These are phyloP conservation scores for Bullera alba DNA, from an alignment of 768 basidiomycete genomes.

Conservation along the genomic window DNA sequence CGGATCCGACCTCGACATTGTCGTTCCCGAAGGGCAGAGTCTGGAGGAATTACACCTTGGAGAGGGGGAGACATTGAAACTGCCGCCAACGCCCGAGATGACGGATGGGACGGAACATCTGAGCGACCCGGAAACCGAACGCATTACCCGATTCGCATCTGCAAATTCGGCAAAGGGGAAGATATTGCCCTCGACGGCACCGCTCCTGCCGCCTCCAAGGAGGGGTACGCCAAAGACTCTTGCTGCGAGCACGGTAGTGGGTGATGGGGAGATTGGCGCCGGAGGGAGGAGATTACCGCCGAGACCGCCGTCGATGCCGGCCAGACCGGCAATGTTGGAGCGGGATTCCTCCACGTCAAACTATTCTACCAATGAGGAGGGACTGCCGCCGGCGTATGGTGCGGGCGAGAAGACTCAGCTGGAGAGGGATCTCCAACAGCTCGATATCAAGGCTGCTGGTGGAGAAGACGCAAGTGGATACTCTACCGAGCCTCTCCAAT, in stretches of 20 bases:
- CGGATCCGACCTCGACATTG: constrained; percentile 28
- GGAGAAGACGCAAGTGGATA: constrained; percentile 1
- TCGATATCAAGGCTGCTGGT: background rate
- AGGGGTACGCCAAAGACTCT: background rate
- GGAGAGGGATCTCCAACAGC: background rate
- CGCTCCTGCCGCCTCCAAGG: background rate
- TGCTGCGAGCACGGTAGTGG: too few species aligned
- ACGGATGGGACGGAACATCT: constrained; percentile 27
- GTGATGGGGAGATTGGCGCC: too few species aligned
- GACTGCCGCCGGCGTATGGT: background rate
- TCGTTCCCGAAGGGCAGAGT: constrained; percentile 10
- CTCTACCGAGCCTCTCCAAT: background rate
- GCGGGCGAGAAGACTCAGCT: background rate
- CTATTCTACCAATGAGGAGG: constrained; percentile 7
- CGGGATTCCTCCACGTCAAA: constrained; percentile 17
- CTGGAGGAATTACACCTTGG: constrained; percentile 19
- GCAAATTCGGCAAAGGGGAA: background rate
- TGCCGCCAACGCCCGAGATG: constrained; percentile 38
- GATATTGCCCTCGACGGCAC: background rate
- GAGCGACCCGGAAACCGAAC: constrained; percentile 26
- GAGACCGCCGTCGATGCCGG: background rate
- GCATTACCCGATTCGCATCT: constrained; percentile 9
- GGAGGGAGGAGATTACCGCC: too few species aligned
- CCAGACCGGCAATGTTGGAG: constrained; percentile 5
- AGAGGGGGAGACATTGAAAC: constrained; percentile 35